Percentiles rank a stretch among this genome's conserved stretches.
phyloP scores from a whole-genome alignment of 371 early-diverging fungal genomes.

The Basidiobolus meristosporus region DNA sequence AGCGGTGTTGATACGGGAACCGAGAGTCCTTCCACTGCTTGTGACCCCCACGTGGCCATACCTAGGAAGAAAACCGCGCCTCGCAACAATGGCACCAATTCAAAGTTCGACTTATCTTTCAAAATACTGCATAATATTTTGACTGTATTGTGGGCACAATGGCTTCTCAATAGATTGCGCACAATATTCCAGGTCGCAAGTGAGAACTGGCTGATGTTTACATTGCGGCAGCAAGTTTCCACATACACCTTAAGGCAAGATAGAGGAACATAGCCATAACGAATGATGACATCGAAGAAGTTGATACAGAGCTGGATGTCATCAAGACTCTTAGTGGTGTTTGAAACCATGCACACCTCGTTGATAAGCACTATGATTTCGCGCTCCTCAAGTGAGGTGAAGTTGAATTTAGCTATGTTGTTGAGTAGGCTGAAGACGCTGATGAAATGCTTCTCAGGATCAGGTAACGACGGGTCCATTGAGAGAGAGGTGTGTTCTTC shows the following conservation, averaged over 20 bases:
- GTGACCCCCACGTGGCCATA: conserved; percentile 28
- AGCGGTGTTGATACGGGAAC: conserved; percentile 11
- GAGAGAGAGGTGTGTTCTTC: conserved; percentile 4
- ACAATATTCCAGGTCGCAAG: conserved; percentile 33
- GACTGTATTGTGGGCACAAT: conserved; percentile 37
- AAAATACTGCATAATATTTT: conserved; percentile 30
- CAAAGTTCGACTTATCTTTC: conserved; percentile 7
- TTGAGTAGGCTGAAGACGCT: conserved; percentile 31
- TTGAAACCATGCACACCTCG: conserved; percentile 23
- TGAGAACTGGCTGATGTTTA: conserved; percentile 11
- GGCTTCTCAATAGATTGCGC: conserved; percentile 37
- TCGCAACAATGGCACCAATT: conserved; percentile 12
- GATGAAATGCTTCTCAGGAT: conserved; percentile 11
- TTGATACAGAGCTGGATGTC: conserved; percentile 29
- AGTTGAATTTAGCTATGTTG: conserved; percentile 44
- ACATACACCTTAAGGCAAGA: conserved; percentile 27
- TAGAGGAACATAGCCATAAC: conserved; percentile 44
- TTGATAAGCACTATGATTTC: conserved; percentile 31
- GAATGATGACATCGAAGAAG: conserved; percentile 45
- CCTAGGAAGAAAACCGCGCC: conserved; percentile 32
- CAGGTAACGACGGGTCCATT: conserved; percentile 10
- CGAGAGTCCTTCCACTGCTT: conserved; percentile 11
- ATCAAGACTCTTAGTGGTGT: conserved; percentile 14
- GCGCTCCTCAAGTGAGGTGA: conserved; percentile 33
- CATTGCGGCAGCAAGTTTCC: conserved; percentile 27